A percentile compares a stretch with the other conserved stretches of the same genome.
phyloP scores from a whole-genome alignment of 257 asterid genomes.

The Rauvolfia tetraphylla region DNA sequence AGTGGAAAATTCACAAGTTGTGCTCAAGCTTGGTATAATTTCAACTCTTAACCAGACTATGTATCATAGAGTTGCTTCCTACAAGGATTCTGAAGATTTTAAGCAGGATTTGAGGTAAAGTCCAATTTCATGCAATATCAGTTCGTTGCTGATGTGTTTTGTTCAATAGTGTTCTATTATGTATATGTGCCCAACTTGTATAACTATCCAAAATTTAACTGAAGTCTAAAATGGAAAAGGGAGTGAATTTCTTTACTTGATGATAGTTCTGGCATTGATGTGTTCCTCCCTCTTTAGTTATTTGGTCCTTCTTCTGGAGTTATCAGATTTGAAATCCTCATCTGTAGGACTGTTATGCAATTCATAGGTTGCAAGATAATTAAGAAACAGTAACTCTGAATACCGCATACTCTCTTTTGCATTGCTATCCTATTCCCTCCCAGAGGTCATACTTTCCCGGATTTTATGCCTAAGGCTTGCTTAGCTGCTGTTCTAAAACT shows the following conservation, averaged over 20 bases:
- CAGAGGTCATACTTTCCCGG: neutral
- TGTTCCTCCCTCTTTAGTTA: neutral
- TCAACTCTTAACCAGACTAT: constrained; percentile 49
- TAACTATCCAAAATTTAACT: too few relatives aligned
- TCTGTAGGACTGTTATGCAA: neutral
- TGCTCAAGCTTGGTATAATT: constrained; percentile 9
- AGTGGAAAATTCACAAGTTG: neutral
- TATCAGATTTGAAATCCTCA: neutral
- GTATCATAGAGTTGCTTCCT: constrained; percentile 55
- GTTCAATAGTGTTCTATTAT: neutral
- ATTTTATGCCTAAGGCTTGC: neutral
- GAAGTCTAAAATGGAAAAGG: neutral
- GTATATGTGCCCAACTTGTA: neutral
- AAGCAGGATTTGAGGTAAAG: constrained; percentile 69
- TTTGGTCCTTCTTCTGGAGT: neutral
- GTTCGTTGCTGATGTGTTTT: neutral
- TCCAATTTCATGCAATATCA: constrained; percentile 13
- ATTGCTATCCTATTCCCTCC: neutral
- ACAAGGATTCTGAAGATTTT: constrained; percentile 62
- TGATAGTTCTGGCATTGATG: neutral
- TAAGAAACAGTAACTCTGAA: neutral
- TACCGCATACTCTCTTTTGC: neutral
- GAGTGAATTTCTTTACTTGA: neutral
- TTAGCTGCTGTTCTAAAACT: neutral
- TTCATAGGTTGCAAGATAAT: neutral